A percentile compares a stretch with the other conserved stretches of the same genome.
Evolutionary conservation across 208 protist genomes (phyloP).

Genomic region (Trypanosoma avium): DNA sequence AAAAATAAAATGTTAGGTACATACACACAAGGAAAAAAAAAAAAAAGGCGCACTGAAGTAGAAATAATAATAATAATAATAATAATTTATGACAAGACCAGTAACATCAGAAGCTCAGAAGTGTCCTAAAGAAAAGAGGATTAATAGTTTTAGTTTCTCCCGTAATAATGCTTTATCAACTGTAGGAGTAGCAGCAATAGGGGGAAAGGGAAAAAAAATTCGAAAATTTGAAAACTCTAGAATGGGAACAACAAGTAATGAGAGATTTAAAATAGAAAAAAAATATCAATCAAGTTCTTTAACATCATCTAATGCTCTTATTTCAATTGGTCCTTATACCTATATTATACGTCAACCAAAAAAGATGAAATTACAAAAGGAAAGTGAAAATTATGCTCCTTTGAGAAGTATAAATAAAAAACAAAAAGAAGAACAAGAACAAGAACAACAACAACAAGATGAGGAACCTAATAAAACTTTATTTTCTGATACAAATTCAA

Average conservation of each 20-base stretch:
- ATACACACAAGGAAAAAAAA: not conserved
- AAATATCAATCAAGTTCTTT: not conserved
- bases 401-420: not conserved
- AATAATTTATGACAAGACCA: too few relatives aligned
- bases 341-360: constrained; percentile 24
- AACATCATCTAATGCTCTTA: constrained; percentile 3
- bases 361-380: not conserved
- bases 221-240: not conserved
- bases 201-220: not conserved
- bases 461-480: too few relatives aligned
- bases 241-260: not conserved
- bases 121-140: too few relatives aligned
- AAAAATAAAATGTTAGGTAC: not conserved
- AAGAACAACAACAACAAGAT: not conserved
- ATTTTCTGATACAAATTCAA: not conserved
- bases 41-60: too few relatives aligned
- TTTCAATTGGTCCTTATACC: constrained; percentile 20
- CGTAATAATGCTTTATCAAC: too few relatives aligned
- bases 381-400: not conserved
- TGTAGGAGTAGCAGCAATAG: not conserved
- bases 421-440: not conserved
- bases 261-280: not conserved
- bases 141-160: too few relatives aligned
- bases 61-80: too few relatives aligned
- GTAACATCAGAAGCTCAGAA: too few relatives aligned